These are phyloP conservation scores for Teunomyces atbi DNA, from an alignment of 805 yeast species.

Conservation along the genomic window DNA sequence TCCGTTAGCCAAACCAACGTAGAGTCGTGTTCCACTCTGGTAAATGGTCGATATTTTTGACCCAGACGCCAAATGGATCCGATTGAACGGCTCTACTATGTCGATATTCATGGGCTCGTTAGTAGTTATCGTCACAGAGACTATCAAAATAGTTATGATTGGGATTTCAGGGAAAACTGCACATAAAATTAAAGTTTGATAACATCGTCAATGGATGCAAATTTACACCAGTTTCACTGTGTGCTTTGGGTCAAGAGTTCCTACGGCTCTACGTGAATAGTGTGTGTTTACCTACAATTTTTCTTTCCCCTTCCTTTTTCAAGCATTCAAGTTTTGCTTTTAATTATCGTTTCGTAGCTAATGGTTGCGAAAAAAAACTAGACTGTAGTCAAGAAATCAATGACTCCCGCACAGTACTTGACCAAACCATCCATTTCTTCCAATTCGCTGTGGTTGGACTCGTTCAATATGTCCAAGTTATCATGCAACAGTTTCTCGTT, in stretches of 20 bases:
- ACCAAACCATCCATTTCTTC: conserved; percentile 61
- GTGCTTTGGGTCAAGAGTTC: too few relatives aligned
- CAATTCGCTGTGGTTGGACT: conserved; percentile 37
- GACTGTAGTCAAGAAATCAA: conserved; percentile 54
- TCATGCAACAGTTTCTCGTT: conserved; percentile 38
- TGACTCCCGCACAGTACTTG: conserved; percentile 80
- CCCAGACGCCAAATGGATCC: conserved; percentile 27
- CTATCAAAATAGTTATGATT: not conserved
- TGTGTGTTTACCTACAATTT: too few relatives aligned
- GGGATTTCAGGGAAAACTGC: not conserved
- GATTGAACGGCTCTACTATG: conserved; percentile 35
- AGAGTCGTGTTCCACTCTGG: conserved; percentile 18
- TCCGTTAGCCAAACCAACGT: conserved; percentile 36
- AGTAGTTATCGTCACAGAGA: not conserved
- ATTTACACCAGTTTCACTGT: too few relatives aligned
- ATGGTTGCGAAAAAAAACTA: conserved; percentile 11
- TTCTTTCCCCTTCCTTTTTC: not conserved
- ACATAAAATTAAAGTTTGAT: not conserved
- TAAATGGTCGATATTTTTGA: conserved; percentile 24
- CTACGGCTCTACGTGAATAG: too few relatives aligned
- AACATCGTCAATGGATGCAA: too few relatives aligned
- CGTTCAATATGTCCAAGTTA: conserved; percentile 52
- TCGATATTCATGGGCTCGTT: conserved; percentile 35
- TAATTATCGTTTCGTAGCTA: not conserved
- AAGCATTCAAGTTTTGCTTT: not conserved